These are phyloP conservation scores for Mycena galericulata DNA, from an alignment of 768 basidiomycete genomes.

Conservation along the genomic window DNA sequence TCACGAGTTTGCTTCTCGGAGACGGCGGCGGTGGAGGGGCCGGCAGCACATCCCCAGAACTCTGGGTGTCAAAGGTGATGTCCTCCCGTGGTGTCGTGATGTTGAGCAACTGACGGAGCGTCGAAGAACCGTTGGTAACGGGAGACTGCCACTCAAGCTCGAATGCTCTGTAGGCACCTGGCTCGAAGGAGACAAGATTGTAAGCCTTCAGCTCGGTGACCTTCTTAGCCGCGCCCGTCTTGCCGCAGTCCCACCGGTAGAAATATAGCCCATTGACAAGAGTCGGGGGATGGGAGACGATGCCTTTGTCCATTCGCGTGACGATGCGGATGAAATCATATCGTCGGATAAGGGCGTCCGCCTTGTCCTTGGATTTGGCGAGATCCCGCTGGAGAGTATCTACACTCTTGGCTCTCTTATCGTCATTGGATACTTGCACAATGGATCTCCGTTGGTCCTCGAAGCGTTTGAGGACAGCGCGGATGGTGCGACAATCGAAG, in stretches of 20 bases:
- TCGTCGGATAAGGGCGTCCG: conserved; percentile 20
- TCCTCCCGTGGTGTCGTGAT: conserved; percentile 12
- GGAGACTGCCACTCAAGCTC: conserved; percentile 37
- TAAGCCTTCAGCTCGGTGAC: conserved; percentile 21
- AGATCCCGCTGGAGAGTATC: conserved; percentile 28
- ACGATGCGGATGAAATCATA: conserved; percentile 34
- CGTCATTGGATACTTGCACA: conserved; percentile 11
- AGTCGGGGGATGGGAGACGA: conserved; percentile 15
- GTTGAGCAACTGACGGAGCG: conserved; percentile 17
- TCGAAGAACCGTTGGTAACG: conserved; percentile 17
- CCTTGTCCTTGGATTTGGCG: conserved; percentile 15
- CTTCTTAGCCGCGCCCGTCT: conserved; percentile 27
- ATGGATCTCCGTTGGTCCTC: conserved; percentile 27
- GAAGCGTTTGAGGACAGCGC: conserved; percentile 29
- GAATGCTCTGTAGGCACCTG: conserved; percentile 26
- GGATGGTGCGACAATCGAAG: conserved; percentile 9
- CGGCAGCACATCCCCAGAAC: conserved; percentile 5
- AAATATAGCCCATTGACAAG: conserved; percentile 4
- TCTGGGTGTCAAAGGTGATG: conserved; percentile 26
- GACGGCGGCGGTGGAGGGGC: conserved; percentile 14
- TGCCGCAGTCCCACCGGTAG: conserved; percentile 36
- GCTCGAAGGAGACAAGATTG: conserved; percentile 29
- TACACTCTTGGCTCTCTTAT: conserved; percentile 10
- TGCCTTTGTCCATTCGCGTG: conserved; percentile 22
- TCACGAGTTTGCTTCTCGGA: conserved; percentile 11